Evolutionary conservation across 2,329 filamentous ascomycete genomes (phyloP).

Genomic region (Coniochaeta hoffmannii): DNA sequence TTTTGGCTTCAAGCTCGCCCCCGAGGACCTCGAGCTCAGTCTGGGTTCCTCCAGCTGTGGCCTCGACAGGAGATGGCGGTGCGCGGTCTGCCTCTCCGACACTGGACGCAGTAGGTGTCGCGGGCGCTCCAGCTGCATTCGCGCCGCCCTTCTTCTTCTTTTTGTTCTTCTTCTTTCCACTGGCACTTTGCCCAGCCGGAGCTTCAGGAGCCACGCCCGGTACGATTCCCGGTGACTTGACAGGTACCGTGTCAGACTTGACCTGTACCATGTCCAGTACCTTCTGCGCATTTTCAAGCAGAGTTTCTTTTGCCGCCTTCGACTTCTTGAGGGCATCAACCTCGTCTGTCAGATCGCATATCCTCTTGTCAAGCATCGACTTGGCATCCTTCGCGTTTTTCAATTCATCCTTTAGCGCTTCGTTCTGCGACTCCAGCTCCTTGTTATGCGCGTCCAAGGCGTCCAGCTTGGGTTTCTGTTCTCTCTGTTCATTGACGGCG

Average conservation of each 20-base stretch:
- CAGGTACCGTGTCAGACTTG: too few relatives aligned
- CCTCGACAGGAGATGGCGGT: slow-evolving; percentile 20
- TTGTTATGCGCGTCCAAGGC: slow-evolving; percentile 22
- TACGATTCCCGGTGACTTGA: too few relatives aligned
- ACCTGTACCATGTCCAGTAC: slow-evolving; percentile 21
- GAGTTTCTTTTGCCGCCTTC: slow-evolving; percentile 31
- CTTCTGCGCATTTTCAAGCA: slow-evolving; percentile 32
- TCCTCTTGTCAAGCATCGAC: slow-evolving; percentile 33
- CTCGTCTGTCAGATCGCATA: slow-evolving; percentile 36
- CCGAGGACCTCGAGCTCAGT: too few relatives aligned
- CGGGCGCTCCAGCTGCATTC: slow-evolving; percentile 18
- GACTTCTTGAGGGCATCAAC: slow-evolving; percentile 30
- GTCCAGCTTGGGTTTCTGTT: slow-evolving; percentile 27
- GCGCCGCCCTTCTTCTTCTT: slow-evolving; percentile 75
- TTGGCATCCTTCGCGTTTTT: slow-evolving; percentile 27
- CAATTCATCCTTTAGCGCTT: slow-evolving; percentile 33
- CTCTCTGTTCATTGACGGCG: slow-evolving; percentile 20
- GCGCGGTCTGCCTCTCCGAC: slow-evolving; percentile 27
- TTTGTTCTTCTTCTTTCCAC: slow-evolving; percentile 64
- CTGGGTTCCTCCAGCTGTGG: too few relatives aligned
- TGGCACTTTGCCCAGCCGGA: slow-evolving; percentile 13
- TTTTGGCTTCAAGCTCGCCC: slow-evolving; percentile 32
- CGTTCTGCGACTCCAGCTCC: slow-evolving; percentile 30
- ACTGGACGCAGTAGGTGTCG: slow-evolving; percentile 28
- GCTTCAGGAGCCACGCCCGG: slow-evolving; percentile 12